phyloP scores from a whole-genome alignment of 345 rosid species.

The Boechera divaricarpa region DNA sequence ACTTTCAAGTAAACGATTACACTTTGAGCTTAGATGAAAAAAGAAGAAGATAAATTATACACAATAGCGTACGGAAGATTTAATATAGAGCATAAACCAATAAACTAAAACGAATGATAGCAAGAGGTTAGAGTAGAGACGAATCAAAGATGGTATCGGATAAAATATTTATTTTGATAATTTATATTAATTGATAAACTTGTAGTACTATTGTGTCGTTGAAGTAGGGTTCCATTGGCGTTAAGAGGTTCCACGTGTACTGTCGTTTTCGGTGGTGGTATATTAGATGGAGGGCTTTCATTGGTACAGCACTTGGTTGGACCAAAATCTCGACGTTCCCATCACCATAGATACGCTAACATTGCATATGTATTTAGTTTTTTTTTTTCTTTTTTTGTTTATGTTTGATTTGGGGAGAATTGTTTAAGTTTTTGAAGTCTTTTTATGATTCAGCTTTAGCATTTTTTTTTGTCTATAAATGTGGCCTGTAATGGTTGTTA shows the following conservation, averaged over 20 bases:
- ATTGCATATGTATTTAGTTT: neutral
- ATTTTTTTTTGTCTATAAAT: neutral
- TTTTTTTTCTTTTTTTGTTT: neutral
- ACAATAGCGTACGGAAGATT: neutral
- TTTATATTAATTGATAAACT: neutral
- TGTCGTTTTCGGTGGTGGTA: slow-evolving; percentile 35
- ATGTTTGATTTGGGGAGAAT: neutral
- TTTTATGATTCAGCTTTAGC: neutral
- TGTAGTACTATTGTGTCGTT: slow-evolving; percentile 18
- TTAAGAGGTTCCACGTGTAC: slow-evolving; percentile 37
- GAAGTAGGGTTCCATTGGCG: slow-evolving; percentile 35
- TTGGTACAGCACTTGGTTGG: slow-evolving; percentile 36
- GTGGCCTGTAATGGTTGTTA: neutral
- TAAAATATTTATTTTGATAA: neutral
- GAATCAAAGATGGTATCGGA: slow-evolving; percentile 18
- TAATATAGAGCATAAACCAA: neutral
- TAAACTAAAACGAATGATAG: slow-evolving; percentile 14
- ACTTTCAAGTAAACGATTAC: neutral
- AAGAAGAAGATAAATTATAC: neutral
- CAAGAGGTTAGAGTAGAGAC: slow-evolving; percentile 3
- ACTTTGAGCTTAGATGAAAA: neutral
- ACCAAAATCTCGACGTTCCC: slow-evolving; percentile 24
- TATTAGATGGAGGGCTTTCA: slow-evolving; percentile 35
- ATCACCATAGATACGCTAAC: slow-evolving; percentile 24
- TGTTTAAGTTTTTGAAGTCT: neutral